Conservation (phyloP, 345 rosid genomes). For the Eutrema yunnanense region DNA sequence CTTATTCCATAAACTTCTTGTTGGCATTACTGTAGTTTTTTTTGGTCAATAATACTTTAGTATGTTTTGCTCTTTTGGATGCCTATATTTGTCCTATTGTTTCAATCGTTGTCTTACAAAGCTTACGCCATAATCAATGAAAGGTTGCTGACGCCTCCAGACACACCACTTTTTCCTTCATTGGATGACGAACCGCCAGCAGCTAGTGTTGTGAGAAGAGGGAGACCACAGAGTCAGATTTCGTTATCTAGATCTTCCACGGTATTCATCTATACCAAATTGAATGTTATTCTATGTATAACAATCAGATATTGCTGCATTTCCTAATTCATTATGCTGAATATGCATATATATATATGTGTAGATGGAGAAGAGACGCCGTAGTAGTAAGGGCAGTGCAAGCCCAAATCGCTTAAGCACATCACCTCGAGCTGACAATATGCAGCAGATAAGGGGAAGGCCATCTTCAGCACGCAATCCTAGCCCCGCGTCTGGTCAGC, state of each 20-base stretch:
- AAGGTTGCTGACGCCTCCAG: conserved; percentile 98
- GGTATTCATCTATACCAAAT: conserved; percentile 34
- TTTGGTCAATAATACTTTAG: not conserved
- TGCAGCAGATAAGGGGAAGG: conserved; percentile 75
- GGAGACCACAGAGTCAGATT: conserved; percentile 87
- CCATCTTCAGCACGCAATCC: conserved; percentile 69
- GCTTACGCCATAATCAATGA: conserved; percentile 31
- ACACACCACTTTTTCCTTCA: conserved; percentile 92
- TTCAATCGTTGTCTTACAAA: conserved; percentile 28
- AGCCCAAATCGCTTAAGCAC: conserved; percentile 94
- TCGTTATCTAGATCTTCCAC: conserved; percentile 93
- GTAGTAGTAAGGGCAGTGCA: conserved; percentile 92
- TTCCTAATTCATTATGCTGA: not conserved
- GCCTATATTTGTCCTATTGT: not conserved
- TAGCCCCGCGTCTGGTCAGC: conserved; percentile 54
- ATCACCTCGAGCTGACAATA: conserved; percentile 71
- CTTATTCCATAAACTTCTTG: not conserved
- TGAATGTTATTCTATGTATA: not conserved
- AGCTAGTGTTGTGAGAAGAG: conserved; percentile 53
- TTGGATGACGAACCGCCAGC: conserved; percentile 77
- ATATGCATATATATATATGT: conserved; percentile 13
- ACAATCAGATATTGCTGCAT: conserved; percentile 5
- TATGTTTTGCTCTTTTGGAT: conserved; percentile 2
- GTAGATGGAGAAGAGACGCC: conserved; percentile 90
- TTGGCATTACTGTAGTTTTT: not conserved